Conservation (phyloP, 2,329 filamentous ascomycete genomes). For the Hypocrella siamensis region DNA sequence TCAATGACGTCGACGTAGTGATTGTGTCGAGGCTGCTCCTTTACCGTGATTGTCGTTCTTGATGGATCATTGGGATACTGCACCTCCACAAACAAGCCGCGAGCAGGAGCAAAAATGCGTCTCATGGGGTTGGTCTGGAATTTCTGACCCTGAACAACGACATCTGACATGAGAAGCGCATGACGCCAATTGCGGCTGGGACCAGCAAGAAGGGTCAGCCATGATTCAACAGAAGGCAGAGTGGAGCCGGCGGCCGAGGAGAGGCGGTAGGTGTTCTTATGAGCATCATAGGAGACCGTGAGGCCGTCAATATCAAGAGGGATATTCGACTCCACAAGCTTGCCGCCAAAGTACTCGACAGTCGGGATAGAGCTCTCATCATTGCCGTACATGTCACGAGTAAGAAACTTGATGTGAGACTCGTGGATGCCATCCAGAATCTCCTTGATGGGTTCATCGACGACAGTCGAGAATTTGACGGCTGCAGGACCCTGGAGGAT, state of each 20-base stretch:
- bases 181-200: constrained; percentile 82
- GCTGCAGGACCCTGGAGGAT: constrained; percentile 92
- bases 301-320: constrained; percentile 74
- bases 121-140: constrained; percentile 95
- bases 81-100: constrained; percentile 83
- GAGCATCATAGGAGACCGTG: constrained; percentile 59
- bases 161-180: constrained; percentile 83
- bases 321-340: constrained; percentile 55
- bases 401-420: constrained; percentile 67
- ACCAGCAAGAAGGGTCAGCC: constrained; percentile 80
- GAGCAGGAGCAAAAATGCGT: constrained; percentile 74
- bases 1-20: constrained; percentile 83
- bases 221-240: constrained; percentile 66
- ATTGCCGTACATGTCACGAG: constrained; percentile 63
- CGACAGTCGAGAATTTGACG: constrained; percentile 72
- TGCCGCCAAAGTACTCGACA: constrained; percentile 91
- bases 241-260: constrained; percentile 57
- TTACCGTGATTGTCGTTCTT: constrained; percentile 74
- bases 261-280: constrained; percentile 74
- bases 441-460: constrained; percentile 89
- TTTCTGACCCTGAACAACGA: constrained; percentile 87
- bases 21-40: constrained; percentile 73
- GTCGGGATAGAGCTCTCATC: constrained; percentile 63
- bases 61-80: constrained; percentile 62
- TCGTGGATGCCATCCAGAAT: constrained; percentile 87